These are phyloP conservation scores for Dentipellis fragilis DNA, from an alignment of 768 basidiomycete genomes.

Conservation along the genomic window DNA sequence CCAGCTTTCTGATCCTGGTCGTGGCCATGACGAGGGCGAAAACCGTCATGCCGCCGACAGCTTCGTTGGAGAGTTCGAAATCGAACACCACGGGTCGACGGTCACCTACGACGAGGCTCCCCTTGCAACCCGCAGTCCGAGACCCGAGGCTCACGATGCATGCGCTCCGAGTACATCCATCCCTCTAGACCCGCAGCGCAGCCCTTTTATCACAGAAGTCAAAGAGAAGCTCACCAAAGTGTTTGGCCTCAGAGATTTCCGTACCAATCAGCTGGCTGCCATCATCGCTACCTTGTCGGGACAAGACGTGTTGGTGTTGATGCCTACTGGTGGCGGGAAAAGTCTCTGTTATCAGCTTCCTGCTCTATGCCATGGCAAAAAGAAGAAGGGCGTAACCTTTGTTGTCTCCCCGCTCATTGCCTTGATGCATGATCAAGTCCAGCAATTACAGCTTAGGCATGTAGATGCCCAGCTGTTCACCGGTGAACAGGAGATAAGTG, in stretches of 20 bases:
- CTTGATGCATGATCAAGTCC: constrained; percentile 85
- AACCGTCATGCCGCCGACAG: background rate
- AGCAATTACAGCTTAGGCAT: constrained; percentile 48
- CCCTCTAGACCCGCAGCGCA: constrained; percentile 2
- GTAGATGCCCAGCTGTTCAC: constrained; percentile 51
- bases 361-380: constrained; percentile 65
- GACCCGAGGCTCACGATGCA: background rate
- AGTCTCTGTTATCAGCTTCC: constrained; percentile 87
- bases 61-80: background rate
- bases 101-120: background rate
- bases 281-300: constrained; percentile 73
- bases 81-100: background rate
- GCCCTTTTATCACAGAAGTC: constrained; percentile 39
- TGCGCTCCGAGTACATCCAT: background rate
- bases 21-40: background rate
- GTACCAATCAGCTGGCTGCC: constrained; percentile 79
- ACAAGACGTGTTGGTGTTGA: constrained; percentile 85
- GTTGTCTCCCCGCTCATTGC: constrained; percentile 86
- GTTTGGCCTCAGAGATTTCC: constrained; percentile 63
- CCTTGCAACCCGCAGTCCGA: background rate
- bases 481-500: constrained; percentile 20
- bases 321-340: constrained; percentile 95
- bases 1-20: background rate
- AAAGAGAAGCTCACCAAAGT: constrained; percentile 38
- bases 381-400: constrained; percentile 73